Evolutionary conservation across 139 green algal genomes (phyloP), one percentile per base, ranked within the genome.

Genomic region (Deuterostichococcus epilithicus): DNA sequence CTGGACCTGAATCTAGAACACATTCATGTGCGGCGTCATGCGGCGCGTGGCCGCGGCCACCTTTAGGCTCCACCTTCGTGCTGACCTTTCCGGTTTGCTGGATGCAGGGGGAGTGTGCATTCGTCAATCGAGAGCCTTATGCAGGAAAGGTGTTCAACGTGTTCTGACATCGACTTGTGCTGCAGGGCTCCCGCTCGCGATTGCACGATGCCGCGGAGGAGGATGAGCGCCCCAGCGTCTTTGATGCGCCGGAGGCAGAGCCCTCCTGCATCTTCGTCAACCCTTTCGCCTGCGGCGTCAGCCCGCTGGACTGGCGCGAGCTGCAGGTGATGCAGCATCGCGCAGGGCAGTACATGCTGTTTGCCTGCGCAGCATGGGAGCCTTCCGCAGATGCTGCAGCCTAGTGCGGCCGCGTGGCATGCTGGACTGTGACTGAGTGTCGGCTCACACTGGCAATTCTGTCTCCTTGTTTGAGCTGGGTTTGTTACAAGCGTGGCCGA

Each of bases 241-340:
- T 89, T 82, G 85, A 90, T 74, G 42, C 67, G 25, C 73, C 82
- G 28, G 75, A 85, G 36, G 80, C 69, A 13, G 68, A 83, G 58
- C 74, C 87, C 8, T 33, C 58, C 52, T 25, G 65, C 33, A 69
- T 88, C 2, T 91, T 91, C 74, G 58, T 91, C 78, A 86, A 91
- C 77, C 87, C 87, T 1, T 89, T 90, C 74, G 71, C 75, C 8
- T 88, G 83, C 36, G 74, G 80, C 44, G 36, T 88, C 34, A 80
- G 76, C 76, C 81, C 81, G 18, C 74, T 89, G 36, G 15, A 81
- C 39, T 89, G 85, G 85, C 70, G 74, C 3, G 73, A 79, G 34
- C 70, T 89, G 39, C 83, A 88, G 81, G 70, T 77, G 15, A 33
- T 36, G 42, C 42, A n/a, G n/a, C n/a, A n/a, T n/a, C 13, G 42